Conservation (phyloP, 305 asterid genomes). For the Euphrasia arctica region DNA sequence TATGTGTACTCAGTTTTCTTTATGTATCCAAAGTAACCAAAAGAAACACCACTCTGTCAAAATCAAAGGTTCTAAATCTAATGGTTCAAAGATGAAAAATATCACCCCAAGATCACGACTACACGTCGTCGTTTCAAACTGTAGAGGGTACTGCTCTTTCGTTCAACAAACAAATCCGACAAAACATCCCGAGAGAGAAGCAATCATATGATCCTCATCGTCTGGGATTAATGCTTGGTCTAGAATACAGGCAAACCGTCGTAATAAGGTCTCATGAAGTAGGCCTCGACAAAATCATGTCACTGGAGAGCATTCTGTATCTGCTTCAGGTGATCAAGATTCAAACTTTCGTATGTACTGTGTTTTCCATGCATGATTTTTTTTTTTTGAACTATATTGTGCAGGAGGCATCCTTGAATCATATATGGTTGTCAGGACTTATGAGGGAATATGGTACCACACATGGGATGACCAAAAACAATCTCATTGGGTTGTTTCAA, state of each 20-base stretch:
- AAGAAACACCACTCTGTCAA: conserved; percentile 33
- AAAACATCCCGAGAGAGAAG: conserved; percentile 78
- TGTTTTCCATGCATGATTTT: neutral
- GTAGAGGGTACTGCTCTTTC: conserved; percentile 25
- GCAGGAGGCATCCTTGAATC: conserved; percentile 96
- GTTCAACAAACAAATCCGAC: conserved; percentile 42
- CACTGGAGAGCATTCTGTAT: conserved; percentile 72
- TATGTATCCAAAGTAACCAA: conserved; percentile 15
- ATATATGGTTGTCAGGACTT: conserved; percentile 94
- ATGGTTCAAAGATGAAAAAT: conserved; percentile 21
- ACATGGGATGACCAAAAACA: conserved; percentile 83
- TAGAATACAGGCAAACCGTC: conserved; percentile 73
- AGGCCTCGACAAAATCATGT: conserved; percentile 80
- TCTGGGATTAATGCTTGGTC: conserved; percentile 53
- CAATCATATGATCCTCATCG: conserved; percentile 64
- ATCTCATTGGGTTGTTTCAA: conserved; percentile 94
- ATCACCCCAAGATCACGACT: conserved; percentile 10
- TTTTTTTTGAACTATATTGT: neutral
- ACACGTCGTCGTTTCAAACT: neutral
- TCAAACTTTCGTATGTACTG: neutral
- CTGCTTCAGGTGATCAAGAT: conserved; percentile 65
- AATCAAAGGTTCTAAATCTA: conserved; percentile 29
- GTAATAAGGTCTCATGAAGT: conserved; percentile 85
- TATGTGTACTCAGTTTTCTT: neutral
- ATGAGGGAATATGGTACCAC: conserved; percentile 82